Evolutionary conservation across 768 basidiomycete species (phyloP), one percentile per base, ranked within the genome.

Genomic region (Paxillus involutus): DNA sequence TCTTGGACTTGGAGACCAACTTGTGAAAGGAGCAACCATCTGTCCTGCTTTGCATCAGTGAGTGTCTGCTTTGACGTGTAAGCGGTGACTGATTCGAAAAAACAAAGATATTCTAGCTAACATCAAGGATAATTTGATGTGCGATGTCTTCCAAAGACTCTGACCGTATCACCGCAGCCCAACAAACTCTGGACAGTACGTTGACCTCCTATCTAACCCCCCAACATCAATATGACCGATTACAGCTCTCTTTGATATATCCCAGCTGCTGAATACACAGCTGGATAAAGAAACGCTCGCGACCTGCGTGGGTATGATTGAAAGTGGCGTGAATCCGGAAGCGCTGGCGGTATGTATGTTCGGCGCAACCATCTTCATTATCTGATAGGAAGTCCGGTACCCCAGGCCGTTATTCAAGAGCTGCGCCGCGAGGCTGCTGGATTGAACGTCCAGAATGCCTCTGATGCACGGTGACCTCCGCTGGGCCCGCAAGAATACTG

Each of bases 231-330:
- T 26, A 43, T 17, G 35, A 58, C 56, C 56, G 45, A 51, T 47
- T 37, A 30, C 59, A 96, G 94, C 89, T 58, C 77, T 96, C 24
- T 80, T 86, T 64, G 92, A 94, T 55, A 89, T 96, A 51, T 93
- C 94, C 17, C 91, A 94, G 71, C 72, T 95, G 44, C 73, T 96
- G 47, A 89, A 94, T 58, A 94, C 94, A 0, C 83, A 87, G 53
- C 78, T 96, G 40, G 92, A 95, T 74, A 91, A 89, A 63, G 89
- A 93, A 66, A 91, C 91, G 3, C 81, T 96, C n/a, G 91, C 89
- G 35, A 94, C 89, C 24, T 96, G 94, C 68, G 85, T 96, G 21
- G 81, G 86, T 39, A 86, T 96, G 88, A 93, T 96, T 61, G 94
- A 96, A 73, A 86, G 83, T 56, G 94, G 94, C 16, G 90, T 89